phyloP scores from a whole-genome alignment of 768 basidiomycete species.

The Tylopilus plumbeoviolaceoides region DNA sequence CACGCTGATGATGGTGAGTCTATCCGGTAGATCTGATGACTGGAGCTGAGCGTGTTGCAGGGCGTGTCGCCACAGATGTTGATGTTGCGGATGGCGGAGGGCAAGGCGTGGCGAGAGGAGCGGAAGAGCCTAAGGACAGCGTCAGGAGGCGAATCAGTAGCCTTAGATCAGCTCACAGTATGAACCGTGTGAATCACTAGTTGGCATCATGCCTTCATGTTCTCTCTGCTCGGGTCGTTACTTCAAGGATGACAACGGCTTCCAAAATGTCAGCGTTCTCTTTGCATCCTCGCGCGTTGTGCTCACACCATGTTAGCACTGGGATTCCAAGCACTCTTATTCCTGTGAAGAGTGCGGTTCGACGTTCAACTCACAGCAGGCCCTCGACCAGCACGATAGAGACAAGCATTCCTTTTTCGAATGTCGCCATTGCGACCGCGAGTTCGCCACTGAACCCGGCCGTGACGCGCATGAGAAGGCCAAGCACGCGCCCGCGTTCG shows the following conservation, averaged over 20 bases:
- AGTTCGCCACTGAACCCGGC: conserved; percentile 3
- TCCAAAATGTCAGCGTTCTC: conserved; percentile 16
- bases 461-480: conserved; percentile 9
- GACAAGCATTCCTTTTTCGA: conserved; percentile 11
- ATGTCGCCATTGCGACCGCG: conserved; percentile 16
- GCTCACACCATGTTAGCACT: conserved; percentile 15
- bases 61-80: conserved; percentile 15
- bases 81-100: conserved; percentile 12
- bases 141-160: background rate
- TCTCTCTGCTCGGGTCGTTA: no score
- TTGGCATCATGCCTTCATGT: conserved; percentile 18
- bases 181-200: conserved; percentile 14
- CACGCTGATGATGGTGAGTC: conserved; percentile 7
- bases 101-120: conserved; percentile 7
- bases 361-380: background rate
- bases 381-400: conserved; percentile 15
- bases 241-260: no score
- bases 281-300: no score
- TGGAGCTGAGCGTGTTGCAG: background rate
- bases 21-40: background rate
- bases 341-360: conserved; percentile 12
- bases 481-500: conserved; percentile 8
- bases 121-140: background rate
- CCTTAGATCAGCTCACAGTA: background rate
- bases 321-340: no score